A percentile compares a stretch with the other conserved stretches of the same genome.
Conservation (phyloP, 1,284 basidiomycete genomes). For the Marasmius sp. region DNA sequence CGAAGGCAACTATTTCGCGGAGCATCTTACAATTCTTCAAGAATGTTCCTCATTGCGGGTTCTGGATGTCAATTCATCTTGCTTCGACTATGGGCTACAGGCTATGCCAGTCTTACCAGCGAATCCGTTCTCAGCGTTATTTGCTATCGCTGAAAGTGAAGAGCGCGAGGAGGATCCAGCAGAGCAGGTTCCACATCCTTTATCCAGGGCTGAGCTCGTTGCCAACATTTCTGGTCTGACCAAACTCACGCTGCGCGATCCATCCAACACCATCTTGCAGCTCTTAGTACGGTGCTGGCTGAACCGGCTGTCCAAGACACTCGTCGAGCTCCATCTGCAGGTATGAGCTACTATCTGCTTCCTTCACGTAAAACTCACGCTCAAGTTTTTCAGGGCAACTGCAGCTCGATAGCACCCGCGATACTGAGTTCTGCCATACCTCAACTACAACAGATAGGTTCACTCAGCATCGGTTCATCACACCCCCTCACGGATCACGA, state of each 20-base stretch:
- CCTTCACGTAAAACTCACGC: not conserved
- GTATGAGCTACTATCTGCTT: not conserved
- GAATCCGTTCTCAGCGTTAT: no score
- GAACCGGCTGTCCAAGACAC: not conserved
- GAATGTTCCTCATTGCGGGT: not conserved
- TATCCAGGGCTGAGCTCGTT: not conserved
- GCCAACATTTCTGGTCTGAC: not conserved
- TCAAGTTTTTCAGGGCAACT: conserved; percentile 9
- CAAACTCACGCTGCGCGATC: conserved; percentile 9
- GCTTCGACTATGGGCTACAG: not conserved
- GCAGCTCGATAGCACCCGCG: conserved; percentile 14
- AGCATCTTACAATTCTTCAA: not conserved
- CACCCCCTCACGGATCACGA: conserved; percentile 13
- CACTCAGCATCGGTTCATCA: conserved; percentile 11
- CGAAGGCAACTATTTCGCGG: not conserved
- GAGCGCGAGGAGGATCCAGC: no score
- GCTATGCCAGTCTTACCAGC: no score
- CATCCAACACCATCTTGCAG: conserved; percentile 3
- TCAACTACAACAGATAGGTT: conserved; percentile 2
- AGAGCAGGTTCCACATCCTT: not conserved
- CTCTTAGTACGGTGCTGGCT: conserved; percentile 8
- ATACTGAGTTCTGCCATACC: conserved; percentile 8
- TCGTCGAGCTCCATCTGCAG: conserved; percentile 11
- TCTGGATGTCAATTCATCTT: conserved; percentile 1
- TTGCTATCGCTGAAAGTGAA: no score